Evolutionary conservation across 108 stramenopile species (phyloP).

Genomic region (Cyclotella cryptica): DNA sequence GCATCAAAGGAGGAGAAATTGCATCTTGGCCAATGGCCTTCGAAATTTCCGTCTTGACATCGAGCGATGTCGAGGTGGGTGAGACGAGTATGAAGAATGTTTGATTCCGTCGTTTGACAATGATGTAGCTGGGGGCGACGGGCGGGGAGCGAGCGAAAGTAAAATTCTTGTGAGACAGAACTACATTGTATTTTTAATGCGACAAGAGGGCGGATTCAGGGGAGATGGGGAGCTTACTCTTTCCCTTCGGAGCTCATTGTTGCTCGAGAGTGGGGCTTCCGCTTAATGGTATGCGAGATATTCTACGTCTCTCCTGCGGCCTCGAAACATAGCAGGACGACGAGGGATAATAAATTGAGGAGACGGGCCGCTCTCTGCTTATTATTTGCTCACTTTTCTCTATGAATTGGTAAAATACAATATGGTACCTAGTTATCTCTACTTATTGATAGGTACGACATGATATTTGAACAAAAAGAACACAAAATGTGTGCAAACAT

Average conservation of each 20-base stretch:
- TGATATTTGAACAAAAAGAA: too few species aligned
- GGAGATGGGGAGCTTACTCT: not conserved
- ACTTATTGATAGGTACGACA: too few species aligned
- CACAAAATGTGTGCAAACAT: too few species aligned
- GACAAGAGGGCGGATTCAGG: not conserved
- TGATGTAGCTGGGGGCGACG: constrained; percentile 50
- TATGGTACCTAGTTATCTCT: too few species aligned
- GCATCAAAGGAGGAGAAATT: constrained; percentile 38
- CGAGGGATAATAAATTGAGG: too few species aligned
- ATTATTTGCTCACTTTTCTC: too few species aligned
- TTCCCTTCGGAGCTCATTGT: constrained; percentile 4
- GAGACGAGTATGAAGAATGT: constrained; percentile 68
- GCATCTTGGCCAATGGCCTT: constrained; percentile 45
- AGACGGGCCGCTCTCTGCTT: too few species aligned
- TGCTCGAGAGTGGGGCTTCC: too few species aligned
- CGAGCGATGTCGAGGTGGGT: constrained; percentile 53
- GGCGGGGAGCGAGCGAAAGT: not conserved
- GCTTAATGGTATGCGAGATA: too few species aligned
- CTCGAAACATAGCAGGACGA: too few species aligned
- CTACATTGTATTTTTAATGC: not conserved
- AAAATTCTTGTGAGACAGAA: not conserved
- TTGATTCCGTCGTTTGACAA: constrained; percentile 67
- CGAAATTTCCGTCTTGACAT: constrained; percentile 63
- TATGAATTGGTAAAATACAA: too few species aligned
- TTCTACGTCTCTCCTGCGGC: too few species aligned